Evolutionary conservation across 768 basidiomycete species (phyloP), one percentile per base, ranked within the genome.

Genomic region (Agaricus blazei): DNA sequence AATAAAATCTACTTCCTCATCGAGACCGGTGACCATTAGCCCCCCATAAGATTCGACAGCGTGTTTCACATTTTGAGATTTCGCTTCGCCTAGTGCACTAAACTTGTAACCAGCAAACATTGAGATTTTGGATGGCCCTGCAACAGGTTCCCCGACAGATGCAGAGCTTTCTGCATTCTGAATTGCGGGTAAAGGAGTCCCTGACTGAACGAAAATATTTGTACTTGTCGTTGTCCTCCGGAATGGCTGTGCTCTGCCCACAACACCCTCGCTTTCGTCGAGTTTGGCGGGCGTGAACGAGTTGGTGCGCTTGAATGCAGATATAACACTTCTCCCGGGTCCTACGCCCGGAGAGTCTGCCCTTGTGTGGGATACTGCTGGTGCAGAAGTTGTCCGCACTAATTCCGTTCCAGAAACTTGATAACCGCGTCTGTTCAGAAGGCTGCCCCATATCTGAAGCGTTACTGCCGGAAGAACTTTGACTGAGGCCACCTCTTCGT

Each of bases 401-500:
- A 90, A 76, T 59, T 80, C 76, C 8, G 83, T 81, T 23, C 73
- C 75, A 19, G 77, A 68, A 52, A 88, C 68, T 59, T 83, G 78
- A 66, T 85, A 88, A 9, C 88, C 89, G 8, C 88, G 79, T 27
- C 79, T 72, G 54, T 80, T 77, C 28, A 91, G 77, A 26, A 91
- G 80, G 58, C 78, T 78, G 48, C 80, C 75, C 89, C 89, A 91
- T 7, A 90, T 75, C 56, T 84, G 81, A 41, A 87, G 73, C 1
- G 84, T 85, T 2, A 83, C 75, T 0, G 75, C 75, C 0, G 85
- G 85, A 1, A 82, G 70, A n/a, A 84, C 83, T 51, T 75, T 80
- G 9, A 82, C 72, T 15, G 77, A 67, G 0, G 79, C 81, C 0
- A 79, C 71, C 62, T 85, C 86, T 47, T 86, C 60, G 48, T 85